Evolutionary conservation across 371 early-diverging fungal genomes (phyloP).

Genomic region (Phascolomyces articulosus): DNA sequence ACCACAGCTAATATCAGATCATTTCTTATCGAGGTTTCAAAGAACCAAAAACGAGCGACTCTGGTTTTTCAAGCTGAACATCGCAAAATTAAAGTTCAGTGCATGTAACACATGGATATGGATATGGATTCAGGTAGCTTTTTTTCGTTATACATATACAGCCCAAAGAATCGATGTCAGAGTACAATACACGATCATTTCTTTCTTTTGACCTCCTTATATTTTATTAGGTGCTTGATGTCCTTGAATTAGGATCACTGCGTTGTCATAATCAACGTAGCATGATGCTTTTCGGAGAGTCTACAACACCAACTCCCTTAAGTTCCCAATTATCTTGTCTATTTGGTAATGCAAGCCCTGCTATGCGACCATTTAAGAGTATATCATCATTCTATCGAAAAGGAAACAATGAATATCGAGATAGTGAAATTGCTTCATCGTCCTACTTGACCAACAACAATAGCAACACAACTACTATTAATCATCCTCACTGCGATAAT

Average conservation of each 20-base stretch:
- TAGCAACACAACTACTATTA: neutral
- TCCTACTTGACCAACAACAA: neutral
- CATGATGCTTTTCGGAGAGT: neutral
- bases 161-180: no score
- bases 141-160: neutral
- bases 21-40: slow-evolving; percentile 6
- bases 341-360: neutral
- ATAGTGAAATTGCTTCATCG: neutral
- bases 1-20: slow-evolving; percentile 9
- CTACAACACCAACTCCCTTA: neutral
- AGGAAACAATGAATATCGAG: neutral
- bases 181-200: neutral
- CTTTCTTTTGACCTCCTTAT: no score
- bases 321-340: neutral
- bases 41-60: neutral
- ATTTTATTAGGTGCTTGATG: neutral
- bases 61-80: slow-evolving; percentile 6
- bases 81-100: slow-evolving; percentile 14
- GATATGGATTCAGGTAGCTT: slow-evolving; percentile 13
- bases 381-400: neutral
- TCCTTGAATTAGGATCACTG: neutral
- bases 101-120: slow-evolving; percentile 15
- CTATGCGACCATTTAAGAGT: neutral
- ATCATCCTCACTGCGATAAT: neutral
- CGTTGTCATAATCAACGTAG: neutral